These are phyloP conservation scores for Fusarium begoniae DNA, from an alignment of 2,329 filamentous ascomycete genomes.

Conservation along the genomic window DNA sequence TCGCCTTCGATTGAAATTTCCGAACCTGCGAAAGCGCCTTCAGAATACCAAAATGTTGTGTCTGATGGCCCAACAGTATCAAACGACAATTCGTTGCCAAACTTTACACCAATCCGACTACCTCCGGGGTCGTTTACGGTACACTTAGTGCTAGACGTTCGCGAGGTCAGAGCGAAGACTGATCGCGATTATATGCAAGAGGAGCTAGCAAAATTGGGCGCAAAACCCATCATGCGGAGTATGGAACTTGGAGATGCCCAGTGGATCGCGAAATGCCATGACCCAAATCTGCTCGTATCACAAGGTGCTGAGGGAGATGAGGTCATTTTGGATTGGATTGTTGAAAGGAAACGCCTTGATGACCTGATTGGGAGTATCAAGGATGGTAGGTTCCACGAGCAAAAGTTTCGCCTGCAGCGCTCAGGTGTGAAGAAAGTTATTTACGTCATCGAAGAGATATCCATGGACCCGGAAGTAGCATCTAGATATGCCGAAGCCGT, in stretches of 20 bases:
- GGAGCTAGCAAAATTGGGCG: conserved; percentile 72
- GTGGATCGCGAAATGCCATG: conserved; percentile 79
- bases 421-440: conserved; percentile 80
- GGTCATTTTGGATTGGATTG: conserved; percentile 80
- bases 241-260: conserved; percentile 79
- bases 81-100: conserved; percentile 50
- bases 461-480: conserved; percentile 63
- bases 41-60: conserved; percentile 52
- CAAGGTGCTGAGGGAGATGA: conserved; percentile 72
- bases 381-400: conserved; percentile 83
- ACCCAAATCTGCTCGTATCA: conserved; percentile 63
- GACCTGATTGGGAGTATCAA: conserved; percentile 84
- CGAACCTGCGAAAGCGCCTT: conserved; percentile 15
- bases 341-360: conserved; percentile 83
- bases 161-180: conserved; percentile 76
- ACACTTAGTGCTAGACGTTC: conserved; percentile 76
- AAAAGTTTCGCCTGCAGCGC: conserved; percentile 80
- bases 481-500: conserved; percentile 72
- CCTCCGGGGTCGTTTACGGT: conserved; percentile 74
- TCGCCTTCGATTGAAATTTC: conserved; percentile 33
- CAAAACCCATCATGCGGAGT: conserved; percentile 71
- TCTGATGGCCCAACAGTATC: conserved; percentile 48
- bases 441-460: conserved; percentile 80
- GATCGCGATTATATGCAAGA: conserved; percentile 82
- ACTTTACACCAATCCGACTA: conserved; percentile 68